Base-by-base conservation (phyloP, 2,329 filamentous ascomycete species). In the Amylocarpus encephaloides region DNA sequence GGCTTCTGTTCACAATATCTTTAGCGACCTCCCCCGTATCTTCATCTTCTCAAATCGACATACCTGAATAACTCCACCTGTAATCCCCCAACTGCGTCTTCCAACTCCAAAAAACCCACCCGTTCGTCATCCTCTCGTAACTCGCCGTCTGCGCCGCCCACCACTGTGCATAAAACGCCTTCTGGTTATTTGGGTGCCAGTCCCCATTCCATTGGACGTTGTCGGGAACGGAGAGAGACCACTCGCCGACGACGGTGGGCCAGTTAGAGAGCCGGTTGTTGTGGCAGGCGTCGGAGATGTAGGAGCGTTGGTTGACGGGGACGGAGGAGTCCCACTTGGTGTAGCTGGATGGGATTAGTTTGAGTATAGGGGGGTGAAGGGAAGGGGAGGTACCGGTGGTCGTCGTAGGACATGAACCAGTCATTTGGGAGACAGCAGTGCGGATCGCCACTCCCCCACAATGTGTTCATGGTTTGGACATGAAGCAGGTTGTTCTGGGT, bases 81-180 rank as follows among this genome's bases (percentile, higher is more conserved):
- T 70, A 76, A 56, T 76, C 72, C 33, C 67, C 69, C 50, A 72
- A 13, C 62, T 77, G 61, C 3, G 64, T 62, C 65, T 82, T 83
- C 79, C 79, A 83, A 0, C 72, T 72, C 79, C 80, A 83, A 59
- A 80, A 83, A 2, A 78, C 63, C 78, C 77, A 82, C 0, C 78
- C 78, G 6, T 69, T 67, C 2, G 58, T 59, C 1, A 67, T 55
- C 49, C 70, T 70, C 66, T 83, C 79, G 58, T 80, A 83, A 0
- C 73, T 66, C 40, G 71, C 68, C 0, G 74, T 70, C 64, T 82
- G 79, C 0, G 78, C 78, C 0, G 75, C 73, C 64, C 78, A 83
- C 71, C 74, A 83, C 40, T 71, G 65, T 42, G 57, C 65, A 62
- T 83, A 83, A 63, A 80, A 84, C 1, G 62, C 66, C 15, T 47